These are phyloP conservation scores for Lasiosphaeria miniovina DNA, from an alignment of 495 filamentous ascomycete species.

Conservation along the genomic window DNA sequence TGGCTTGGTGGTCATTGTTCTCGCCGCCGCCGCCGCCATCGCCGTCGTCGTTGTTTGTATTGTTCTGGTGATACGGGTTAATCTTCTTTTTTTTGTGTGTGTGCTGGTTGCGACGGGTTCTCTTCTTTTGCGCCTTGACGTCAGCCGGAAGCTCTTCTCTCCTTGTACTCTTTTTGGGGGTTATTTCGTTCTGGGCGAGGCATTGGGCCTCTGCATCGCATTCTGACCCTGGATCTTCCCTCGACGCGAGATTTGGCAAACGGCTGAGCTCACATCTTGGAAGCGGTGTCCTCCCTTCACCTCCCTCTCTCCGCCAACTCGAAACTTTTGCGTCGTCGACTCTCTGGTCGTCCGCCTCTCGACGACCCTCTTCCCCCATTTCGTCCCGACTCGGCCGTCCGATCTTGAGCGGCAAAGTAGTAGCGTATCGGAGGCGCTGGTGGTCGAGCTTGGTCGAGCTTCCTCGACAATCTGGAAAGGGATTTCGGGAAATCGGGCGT, in stretches of 20 bases:
- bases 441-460: not conserved
- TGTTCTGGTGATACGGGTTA: not conserved
- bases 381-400: not conserved
- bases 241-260: slow-evolving; percentile 6
- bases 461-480: not conserved
- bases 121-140: slow-evolving; percentile 1
- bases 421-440: slow-evolving; percentile 1
- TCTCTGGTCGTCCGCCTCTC: not conserved
- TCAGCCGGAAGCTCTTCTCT: not conserved
- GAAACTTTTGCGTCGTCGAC: not conserved
- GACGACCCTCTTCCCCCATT: not conserved
- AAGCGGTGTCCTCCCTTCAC: not conserved
- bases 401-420: not conserved
- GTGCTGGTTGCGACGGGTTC: not conserved
- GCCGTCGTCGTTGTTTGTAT: slow-evolving; percentile 5
- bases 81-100: not conserved
- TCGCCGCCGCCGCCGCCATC: not conserved
- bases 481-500: slow-evolving; percentile 4
- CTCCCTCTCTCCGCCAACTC: slow-evolving; percentile 1
- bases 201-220: not conserved
- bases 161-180: not conserved
- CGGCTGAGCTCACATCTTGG: not conserved
- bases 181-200: not conserved
- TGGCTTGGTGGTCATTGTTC: slow-evolving; percentile 3
- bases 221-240: not conserved